A percentile compares a stretch with the other conserved stretches of the same genome.
Evolutionary conservation across 176 grass and related monocot genomes (phyloP).

Genomic region (Bonia amplexicaulis): DNA sequence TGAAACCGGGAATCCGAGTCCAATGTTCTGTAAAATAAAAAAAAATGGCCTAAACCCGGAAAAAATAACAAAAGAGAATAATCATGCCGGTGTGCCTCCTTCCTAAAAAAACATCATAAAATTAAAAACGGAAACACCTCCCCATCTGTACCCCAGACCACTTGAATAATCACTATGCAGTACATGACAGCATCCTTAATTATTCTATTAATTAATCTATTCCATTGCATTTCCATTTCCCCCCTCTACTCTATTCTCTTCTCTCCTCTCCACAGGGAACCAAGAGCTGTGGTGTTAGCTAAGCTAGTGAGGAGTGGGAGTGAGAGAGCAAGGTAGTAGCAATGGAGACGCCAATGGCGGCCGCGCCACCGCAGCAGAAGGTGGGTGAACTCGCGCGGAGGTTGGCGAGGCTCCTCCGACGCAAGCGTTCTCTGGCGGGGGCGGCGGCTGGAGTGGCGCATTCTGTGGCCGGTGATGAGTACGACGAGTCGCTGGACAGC

Average conservation of each 20-base stretch:
- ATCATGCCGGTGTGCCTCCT: slow-evolving; percentile 19
- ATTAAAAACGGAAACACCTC: slow-evolving; percentile 9
- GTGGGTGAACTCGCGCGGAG: slow-evolving; percentile 32
- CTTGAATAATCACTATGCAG: slow-evolving; percentile 23
- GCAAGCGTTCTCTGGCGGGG: slow-evolving; percentile 35
- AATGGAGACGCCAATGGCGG: slow-evolving; percentile 44
- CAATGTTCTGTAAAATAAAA: slow-evolving; percentile 34
- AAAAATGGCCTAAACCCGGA: background rate
- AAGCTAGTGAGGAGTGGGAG: background rate
- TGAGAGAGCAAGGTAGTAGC: background rate
- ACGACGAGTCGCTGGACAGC: slow-evolving; percentile 43
- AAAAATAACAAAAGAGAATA: background rate
- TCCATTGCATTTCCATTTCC: background rate
- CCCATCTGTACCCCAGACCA: background rate
- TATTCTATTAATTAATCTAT: background rate
- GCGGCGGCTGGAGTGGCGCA: background rate
- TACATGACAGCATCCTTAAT: slow-evolving; percentile 23
- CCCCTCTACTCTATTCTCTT: background rate
- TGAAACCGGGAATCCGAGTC: slow-evolving; percentile 35
- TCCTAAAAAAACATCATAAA: slow-evolving; percentile 23
- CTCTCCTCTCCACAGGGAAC: background rate
- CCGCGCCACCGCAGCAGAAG: slow-evolving; percentile 30
- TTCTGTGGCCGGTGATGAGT: slow-evolving; percentile 35
- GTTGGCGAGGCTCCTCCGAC: slow-evolving; percentile 55
- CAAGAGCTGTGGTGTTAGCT: background rate